Evolutionary conservation across 768 basidiomycete genomes (phyloP), one percentile per base, ranked within the genome.

Genomic region (Leccinum truebloodii): DNA sequence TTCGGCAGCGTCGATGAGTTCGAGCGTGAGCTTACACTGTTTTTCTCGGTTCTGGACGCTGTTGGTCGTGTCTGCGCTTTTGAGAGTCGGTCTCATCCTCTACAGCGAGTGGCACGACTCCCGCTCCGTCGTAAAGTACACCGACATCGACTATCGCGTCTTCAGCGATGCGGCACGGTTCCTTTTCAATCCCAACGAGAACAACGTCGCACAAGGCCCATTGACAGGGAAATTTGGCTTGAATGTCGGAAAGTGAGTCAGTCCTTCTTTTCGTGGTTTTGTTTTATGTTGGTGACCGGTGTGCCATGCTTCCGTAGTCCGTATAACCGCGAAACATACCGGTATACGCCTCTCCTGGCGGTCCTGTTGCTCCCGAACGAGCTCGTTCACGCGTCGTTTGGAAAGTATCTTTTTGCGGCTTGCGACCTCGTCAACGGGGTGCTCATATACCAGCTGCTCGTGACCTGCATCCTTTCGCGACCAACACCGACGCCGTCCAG

Each of bases 81-180:
- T 95, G 55, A 86, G 93, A 60, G 71, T 90, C 34, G 79, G 71
- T 6, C 83, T 96, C 49, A 88, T 96, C 59, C 70, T 88, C 4
- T 96, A 95, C 72, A 94, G 92, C 69, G 90, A 92, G 76, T 94
- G 91, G 86, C 94, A 95, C 60, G 94, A 97, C 67, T 83, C 84
- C 16, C 86, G 78, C 65, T 92, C 90, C 1, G 73, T 85, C 32
- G 87, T 98, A 24, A 95, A 95, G 74, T 99, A 98, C 71, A 98
- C 97, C n/a, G 97, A 99, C 75, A 82, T 98, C 65, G 97, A 99
- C 76, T 98, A 98, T 75, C 83, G 86, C 39, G 96, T 99, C 66
- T 97, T 98, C 79, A 90, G 85, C 51, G 96, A 98, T 73, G 97
- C 97, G 4, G 87, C 94, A 1, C 78, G 76, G 46, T 93, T 92